These are phyloP conservation scores for Taiwanofungus camphoratus DNA, from an alignment of 1,284 basidiomycete species.

Conservation along the genomic window DNA sequence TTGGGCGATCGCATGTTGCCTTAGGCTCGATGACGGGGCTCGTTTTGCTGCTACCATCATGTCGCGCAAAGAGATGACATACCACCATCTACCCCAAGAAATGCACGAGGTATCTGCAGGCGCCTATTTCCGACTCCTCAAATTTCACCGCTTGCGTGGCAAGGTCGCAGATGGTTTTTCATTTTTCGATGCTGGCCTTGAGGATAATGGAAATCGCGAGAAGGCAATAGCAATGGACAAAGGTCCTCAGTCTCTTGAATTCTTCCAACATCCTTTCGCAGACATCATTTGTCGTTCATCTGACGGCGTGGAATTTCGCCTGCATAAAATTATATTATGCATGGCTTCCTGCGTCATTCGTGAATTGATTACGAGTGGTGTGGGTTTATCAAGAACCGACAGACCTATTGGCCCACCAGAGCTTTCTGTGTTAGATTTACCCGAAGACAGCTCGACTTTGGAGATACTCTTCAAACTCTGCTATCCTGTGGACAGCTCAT, in stretches of 20 bases:
- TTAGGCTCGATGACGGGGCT: constrained; percentile 10
- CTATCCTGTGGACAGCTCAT: constrained; percentile 16
- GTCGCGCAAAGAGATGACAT: no score
- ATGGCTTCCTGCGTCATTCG: constrained; percentile 40
- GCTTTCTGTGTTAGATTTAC: constrained; percentile 9
- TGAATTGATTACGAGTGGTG: not conserved
- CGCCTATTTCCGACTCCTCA: constrained; percentile 13
- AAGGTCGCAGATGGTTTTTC: constrained; percentile 5
- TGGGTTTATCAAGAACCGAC: not conserved
- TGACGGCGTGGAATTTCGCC: constrained; percentile 39
- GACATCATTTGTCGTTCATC: constrained; percentile 43
- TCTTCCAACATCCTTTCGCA: not conserved
- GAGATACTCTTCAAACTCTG: constrained; percentile 12
- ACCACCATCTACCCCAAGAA: constrained; percentile 7
- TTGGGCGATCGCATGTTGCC: constrained; percentile 12
- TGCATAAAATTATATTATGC: constrained; percentile 38
- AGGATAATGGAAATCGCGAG: not conserved
- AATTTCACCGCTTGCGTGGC: constrained; percentile 9
- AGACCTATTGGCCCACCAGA: not conserved
- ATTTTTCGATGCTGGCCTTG: constrained; percentile 4
- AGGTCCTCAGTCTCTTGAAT: not conserved
- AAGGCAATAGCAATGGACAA: not conserved
- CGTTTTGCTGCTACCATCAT: constrained; percentile 6
- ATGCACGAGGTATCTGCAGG: constrained; percentile 12
- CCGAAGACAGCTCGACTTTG: constrained; percentile 8